Evolutionary conservation across 306 rosid genomes (phyloP).

Genomic region (Trifolium dubium): DNA sequence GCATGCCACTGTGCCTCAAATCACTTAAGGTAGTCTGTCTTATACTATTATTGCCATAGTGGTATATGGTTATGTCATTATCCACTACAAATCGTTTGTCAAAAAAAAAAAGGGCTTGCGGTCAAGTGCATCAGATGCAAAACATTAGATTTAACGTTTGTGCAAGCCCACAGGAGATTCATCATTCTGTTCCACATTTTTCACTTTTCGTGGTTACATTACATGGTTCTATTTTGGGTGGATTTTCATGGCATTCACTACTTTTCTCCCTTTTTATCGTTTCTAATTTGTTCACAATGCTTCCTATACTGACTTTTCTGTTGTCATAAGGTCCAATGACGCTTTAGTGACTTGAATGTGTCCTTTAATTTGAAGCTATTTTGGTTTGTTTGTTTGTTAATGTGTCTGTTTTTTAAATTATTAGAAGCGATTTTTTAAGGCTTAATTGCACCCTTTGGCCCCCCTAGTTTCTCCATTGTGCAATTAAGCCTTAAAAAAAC

Average conservation of each 20-base stretch:
- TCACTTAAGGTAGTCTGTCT: neutral
- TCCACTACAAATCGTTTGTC: too few relatives aligned
- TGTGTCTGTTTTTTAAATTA: neutral
- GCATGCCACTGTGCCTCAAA: neutral
- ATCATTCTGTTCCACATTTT: slow-evolving; percentile 11
- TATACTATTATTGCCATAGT: neutral
- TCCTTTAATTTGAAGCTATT: neutral
- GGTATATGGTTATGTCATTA: neutral
- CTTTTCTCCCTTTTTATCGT: neutral
- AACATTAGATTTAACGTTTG: neutral
- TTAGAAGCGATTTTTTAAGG: neutral
- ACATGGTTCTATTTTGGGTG: slow-evolving; percentile 17
- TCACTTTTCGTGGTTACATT: neutral
- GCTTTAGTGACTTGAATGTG: neutral
- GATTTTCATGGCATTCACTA: slow-evolving; percentile 22
- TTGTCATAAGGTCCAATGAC: neutral
- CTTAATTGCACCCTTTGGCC: too few relatives aligned
- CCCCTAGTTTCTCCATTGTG: too few relatives aligned
- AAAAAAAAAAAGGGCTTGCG: neutral
- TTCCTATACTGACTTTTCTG: neutral
- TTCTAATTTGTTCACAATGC: neutral
- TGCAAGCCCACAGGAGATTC: slow-evolving; percentile 1
- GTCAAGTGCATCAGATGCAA: slow-evolving; percentile 10
- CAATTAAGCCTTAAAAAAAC: too few relatives aligned
- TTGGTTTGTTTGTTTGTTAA: slow-evolving; percentile 13